These are phyloP conservation scores for Mrakia gelida DNA, from an alignment of 768 basidiomycete species.

Conservation along the genomic window DNA sequence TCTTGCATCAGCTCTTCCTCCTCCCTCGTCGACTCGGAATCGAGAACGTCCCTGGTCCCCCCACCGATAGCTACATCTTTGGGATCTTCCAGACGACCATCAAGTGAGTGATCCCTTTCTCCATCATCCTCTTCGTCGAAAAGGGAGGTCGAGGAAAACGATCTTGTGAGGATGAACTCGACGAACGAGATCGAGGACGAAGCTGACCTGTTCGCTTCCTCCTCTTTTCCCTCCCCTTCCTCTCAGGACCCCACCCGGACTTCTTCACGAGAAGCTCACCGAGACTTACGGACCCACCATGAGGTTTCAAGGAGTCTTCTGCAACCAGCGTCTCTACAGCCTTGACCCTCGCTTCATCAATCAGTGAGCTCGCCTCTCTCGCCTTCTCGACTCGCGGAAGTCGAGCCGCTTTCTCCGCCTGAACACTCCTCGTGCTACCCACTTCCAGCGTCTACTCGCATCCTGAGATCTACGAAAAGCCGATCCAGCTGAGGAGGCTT, in stretches of 20 bases:
- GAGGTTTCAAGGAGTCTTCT: not conserved
- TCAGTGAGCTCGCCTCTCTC: not conserved
- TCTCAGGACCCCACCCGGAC: not conserved
- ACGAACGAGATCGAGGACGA: not conserved
- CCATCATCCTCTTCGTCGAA: not conserved
- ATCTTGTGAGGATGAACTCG: too few relatives aligned
- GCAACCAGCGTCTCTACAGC: not conserved
- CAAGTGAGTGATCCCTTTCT: not conserved
- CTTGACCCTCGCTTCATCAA: not conserved
- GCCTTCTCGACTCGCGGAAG: not conserved
- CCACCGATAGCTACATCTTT: not conserved
- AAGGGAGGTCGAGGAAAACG: too few relatives aligned
- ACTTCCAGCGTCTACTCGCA: not conserved
- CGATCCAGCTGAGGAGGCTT: not conserved
- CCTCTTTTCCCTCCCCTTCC: not conserved
- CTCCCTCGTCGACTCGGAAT: not conserved
- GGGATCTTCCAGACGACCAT: not conserved
- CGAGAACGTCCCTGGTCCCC: not conserved
- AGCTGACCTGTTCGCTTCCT: not conserved
- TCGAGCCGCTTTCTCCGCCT: too few relatives aligned
- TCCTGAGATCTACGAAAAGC: not conserved
- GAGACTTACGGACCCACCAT: not conserved
- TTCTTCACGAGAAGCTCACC: not conserved
- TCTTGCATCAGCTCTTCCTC: not conserved
- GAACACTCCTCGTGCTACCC: not conserved